Evolutionary conservation across 805 yeast genomes (phyloP).

Genomic region (Teunomyces stri): DNA sequence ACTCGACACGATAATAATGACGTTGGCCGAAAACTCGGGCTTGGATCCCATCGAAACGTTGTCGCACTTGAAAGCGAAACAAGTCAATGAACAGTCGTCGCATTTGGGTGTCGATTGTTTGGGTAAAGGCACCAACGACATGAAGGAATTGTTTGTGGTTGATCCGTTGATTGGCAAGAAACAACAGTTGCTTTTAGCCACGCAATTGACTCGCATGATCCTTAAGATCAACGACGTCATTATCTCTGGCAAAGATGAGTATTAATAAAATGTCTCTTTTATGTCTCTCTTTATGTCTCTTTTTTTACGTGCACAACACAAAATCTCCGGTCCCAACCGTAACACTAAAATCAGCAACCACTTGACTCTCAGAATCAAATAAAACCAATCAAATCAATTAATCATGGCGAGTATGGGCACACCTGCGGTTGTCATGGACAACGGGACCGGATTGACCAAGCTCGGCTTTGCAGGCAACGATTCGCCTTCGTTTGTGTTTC

Average conservation of each 20-base stretch:
- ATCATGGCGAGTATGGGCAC: conserved; percentile 64
- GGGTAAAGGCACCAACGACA: conserved; percentile 83
- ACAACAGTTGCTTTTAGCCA: conserved; percentile 92
- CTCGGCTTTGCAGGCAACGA: conserved; percentile 98
- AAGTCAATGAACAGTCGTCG: conserved; percentile 67
- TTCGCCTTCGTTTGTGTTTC: conserved; percentile 94
- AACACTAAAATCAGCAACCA: not conserved
- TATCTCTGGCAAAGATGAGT: conserved; percentile 80
- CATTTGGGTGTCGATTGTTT: conserved; percentile 91
- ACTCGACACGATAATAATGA: conserved; percentile 87
- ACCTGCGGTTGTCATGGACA: conserved; percentile 97
- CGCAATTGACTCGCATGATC: conserved; percentile 97
- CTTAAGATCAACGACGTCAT: conserved; percentile 95
- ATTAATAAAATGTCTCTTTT: conserved; percentile 25
- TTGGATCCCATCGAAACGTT: conserved; percentile 89
- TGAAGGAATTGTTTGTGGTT: conserved; percentile 91
- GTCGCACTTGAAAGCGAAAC: conserved; percentile 79
- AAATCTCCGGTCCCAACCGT: not conserved
- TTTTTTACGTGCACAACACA: conserved; percentile 3
- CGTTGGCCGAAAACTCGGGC: conserved; percentile 96
- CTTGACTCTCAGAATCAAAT: not conserved
- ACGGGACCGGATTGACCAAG: conserved; percentile 97
- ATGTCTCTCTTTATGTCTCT: too few relatives aligned
- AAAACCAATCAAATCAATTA: too few relatives aligned
- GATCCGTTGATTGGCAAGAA: conserved; percentile 97